Conservation (phyloP, 1,139 yeast species). For the Geotrichum carabidarum region DNA sequence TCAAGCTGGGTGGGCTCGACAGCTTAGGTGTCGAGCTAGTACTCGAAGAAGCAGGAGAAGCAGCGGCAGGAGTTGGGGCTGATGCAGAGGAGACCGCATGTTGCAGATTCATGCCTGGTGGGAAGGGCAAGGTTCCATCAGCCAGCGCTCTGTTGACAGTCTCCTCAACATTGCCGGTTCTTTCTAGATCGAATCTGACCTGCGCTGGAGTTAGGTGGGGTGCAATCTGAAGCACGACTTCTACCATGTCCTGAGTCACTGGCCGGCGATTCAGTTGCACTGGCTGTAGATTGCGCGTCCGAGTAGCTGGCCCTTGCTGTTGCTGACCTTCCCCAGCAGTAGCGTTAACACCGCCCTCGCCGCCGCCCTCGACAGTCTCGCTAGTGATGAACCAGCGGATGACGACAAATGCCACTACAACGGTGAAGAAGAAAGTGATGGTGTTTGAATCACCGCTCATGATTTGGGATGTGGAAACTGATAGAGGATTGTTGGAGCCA, state of each 20-base stretch:
- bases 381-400: conserved; percentile 59
- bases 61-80: conserved; percentile 8
- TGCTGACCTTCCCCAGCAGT: not conserved
- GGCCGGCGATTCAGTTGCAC: conserved; percentile 39
- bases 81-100: not conserved
- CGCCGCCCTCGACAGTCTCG: conserved; percentile 33
- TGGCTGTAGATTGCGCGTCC: conserved; percentile 15
- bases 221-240: conserved; percentile 76
- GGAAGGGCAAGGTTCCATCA: conserved; percentile 60
- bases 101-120: conserved; percentile 44
- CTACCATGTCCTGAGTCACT: conserved; percentile 78
- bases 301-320: conserved; percentile 2
- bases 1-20: conserved; percentile 22
- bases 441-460: conserved; percentile 45
- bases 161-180: conserved; percentile 72
- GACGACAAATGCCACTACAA: conserved; percentile 51
- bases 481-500: not conserved
- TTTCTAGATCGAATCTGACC: conserved; percentile 49
- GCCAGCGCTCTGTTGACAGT: conserved; percentile 70
- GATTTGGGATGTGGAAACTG: not conserved
- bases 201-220: conserved; percentile 70
- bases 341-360: conserved; percentile 7
- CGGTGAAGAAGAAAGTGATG: conserved; percentile 45
- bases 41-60: conserved; percentile 11
- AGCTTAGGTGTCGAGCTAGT: conserved; percentile 10